Conservation (phyloP, 164 flowering plant species). For the Vitis cinerea region DNA sequence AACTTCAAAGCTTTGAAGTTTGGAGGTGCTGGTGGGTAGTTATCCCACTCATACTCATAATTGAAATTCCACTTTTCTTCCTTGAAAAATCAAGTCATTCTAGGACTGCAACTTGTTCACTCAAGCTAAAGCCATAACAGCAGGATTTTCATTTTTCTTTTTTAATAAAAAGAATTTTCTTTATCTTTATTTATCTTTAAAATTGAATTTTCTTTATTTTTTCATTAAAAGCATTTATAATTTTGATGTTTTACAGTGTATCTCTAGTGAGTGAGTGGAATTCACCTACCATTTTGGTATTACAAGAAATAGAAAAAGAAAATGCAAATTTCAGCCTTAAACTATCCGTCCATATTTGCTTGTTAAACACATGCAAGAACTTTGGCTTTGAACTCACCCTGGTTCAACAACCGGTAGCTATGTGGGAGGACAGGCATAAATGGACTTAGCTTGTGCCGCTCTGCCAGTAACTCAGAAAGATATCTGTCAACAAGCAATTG, state of each 20-base stretch:
- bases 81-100: too few relatives aligned
- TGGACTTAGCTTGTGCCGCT: slow-evolving; percentile 78
- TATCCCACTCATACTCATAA: too few relatives aligned
- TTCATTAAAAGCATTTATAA: neutral
- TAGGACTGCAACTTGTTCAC: too few relatives aligned
- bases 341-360: neutral
- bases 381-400: slow-evolving; percentile 58
- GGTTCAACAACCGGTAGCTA: slow-evolving; percentile 72
- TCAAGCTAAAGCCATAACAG: too few relatives aligned
- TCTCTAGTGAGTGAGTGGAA: neutral
- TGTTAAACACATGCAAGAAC: neutral
- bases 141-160: too few relatives aligned
- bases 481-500: slow-evolving; percentile 54
- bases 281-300: neutral
- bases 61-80: too few relatives aligned
- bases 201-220: neutral
- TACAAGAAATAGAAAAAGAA: neutral
- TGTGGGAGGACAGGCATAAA: slow-evolving; percentile 79
- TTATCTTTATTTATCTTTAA: neutral
- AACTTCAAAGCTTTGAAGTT: too few relatives aligned
- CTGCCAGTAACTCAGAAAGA: slow-evolving; percentile 76
- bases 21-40: too few relatives aligned
- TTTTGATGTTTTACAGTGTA: neutral
- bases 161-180: neutral
- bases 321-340: neutral